These are phyloP conservation scores for Maudiozyma saulgeensis DNA, from an alignment of 805 yeast species.

Conservation along the genomic window DNA sequence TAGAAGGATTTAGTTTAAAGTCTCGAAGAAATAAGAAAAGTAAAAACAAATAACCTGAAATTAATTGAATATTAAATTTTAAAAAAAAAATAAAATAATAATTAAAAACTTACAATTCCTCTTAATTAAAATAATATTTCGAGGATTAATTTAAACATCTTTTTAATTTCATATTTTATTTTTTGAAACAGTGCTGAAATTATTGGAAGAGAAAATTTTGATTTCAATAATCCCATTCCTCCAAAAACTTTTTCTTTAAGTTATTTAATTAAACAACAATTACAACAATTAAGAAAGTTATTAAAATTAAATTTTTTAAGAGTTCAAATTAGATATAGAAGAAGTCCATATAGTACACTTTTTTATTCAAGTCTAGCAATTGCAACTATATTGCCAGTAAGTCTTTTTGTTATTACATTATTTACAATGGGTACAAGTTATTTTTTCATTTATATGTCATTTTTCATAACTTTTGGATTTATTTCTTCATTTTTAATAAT, in stretches of 20 bases:
- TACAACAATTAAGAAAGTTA: slow-evolving; percentile 1
- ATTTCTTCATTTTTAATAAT: slow-evolving; percentile 19
- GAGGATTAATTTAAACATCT: not conserved
- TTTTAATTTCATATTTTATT: not conserved
- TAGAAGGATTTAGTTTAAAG: no score
- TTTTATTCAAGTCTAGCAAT: slow-evolving; percentile 6
- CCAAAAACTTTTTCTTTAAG: not conserved
- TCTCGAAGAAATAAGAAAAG: no score
- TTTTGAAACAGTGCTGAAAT: not conserved
- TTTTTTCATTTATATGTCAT: slow-evolving; percentile 16
- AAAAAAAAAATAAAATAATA: no score
- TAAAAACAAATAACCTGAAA: no score
- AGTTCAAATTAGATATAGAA: slow-evolving; percentile 8
- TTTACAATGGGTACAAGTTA: slow-evolving; percentile 16
- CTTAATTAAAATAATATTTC: no score
- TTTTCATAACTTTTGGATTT: slow-evolving; percentile 16
- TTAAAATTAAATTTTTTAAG: slow-evolving; percentile 2
- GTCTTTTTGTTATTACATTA: slow-evolving; percentile 12
- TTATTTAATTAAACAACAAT: not conserved
- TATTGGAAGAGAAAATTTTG: not conserved
- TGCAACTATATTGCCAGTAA: slow-evolving; percentile 5
- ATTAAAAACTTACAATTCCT: no score
- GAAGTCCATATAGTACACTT: slow-evolving; percentile 17
- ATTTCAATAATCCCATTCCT: not conserved
- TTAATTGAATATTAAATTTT: no score